A percentile compares a stretch with the other conserved stretches of the same genome.
Evolutionary conservation across 202 grass and related monocot genomes (phyloP).

Genomic region (Setaria italica): DNA sequence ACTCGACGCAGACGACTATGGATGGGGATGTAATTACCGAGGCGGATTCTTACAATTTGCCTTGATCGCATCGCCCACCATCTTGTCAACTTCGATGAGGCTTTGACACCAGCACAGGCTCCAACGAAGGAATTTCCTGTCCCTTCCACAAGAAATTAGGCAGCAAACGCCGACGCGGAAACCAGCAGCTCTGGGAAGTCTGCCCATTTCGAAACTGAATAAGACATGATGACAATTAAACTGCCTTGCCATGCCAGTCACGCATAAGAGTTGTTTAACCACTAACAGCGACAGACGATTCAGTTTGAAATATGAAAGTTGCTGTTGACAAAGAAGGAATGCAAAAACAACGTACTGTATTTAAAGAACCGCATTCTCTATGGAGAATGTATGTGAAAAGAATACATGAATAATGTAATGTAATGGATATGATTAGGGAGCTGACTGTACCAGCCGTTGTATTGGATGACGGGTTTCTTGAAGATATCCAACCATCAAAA

Average conservation of each 20-base stretch:
- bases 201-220: neutral
- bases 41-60: neutral
- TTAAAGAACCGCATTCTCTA: neutral
- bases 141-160: slow-evolving; percentile 5
- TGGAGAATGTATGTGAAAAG: neutral
- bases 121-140: neutral
- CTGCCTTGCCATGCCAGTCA: neutral
- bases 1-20: neutral
- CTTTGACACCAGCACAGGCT: neutral
- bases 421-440: slow-evolving; percentile 12
- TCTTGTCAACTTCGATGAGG: neutral
- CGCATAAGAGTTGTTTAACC: slow-evolving; percentile 4
- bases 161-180: neutral
- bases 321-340: neutral
- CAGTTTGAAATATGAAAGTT: neutral
- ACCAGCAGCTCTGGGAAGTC: neutral
- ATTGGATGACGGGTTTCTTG: slow-evolving; percentile 18
- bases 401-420: neutral
- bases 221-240: neutral
- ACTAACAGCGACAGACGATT: neutral
- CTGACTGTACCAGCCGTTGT: slow-evolving; percentile 21
- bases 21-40: neutral
- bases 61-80: slow-evolving; percentile 12
- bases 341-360: neutral
- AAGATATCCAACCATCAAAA: slow-evolving; percentile 15